Evolutionary conservation across 2,329 filamentous ascomycete genomes (phyloP), one percentile per base, ranked within the genome.

Genomic region (Iodosphaeria phyllophila): DNA sequence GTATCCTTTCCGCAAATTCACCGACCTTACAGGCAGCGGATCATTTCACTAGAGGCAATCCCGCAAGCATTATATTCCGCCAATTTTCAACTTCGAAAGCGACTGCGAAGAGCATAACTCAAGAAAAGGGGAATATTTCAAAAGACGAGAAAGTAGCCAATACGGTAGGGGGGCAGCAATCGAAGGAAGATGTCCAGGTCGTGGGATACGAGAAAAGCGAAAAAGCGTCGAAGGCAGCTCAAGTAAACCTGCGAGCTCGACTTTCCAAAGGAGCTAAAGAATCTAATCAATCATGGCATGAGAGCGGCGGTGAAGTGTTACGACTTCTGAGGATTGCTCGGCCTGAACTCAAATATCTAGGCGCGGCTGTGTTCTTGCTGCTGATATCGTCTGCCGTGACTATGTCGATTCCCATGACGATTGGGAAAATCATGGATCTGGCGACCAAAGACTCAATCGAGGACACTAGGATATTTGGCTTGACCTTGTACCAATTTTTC

Each of bases 371-470:
- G 45, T 47, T 76, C 28, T 77, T 92, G 43, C 60, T 98, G 25
- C 60, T 98, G 30, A 62, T 93, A 32, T 93, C 86, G 10, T 95
- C 86, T 4, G 66, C 72, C 25, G 83, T 98, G 37, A 92, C 84
- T 29, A 92, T 98, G 77, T 84, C 82, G 3, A 79, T 98, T 30
- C 89, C 89, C 2, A 92, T 93, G 45, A 92, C 84, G 0, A 92
- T 98, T 35, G 89, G 89, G 28, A 86, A 84, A 44, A 92, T 98
- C 32, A 58, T 98, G 46, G 89, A 98, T 50, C 68, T 89, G 26
- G 82, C 86, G 6, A 91, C 83, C 7, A 76, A 83, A 40, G 61
- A 67, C 20, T 56, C 67, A 6, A 57, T 60, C 12, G 71, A 76
- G 26, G 75, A 69, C 12, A 59, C 61, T 18, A 67, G 68, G 28